phyloP scores from a whole-genome alignment of 208 protist genomes.

The Acanthamoeba healyi region DNA sequence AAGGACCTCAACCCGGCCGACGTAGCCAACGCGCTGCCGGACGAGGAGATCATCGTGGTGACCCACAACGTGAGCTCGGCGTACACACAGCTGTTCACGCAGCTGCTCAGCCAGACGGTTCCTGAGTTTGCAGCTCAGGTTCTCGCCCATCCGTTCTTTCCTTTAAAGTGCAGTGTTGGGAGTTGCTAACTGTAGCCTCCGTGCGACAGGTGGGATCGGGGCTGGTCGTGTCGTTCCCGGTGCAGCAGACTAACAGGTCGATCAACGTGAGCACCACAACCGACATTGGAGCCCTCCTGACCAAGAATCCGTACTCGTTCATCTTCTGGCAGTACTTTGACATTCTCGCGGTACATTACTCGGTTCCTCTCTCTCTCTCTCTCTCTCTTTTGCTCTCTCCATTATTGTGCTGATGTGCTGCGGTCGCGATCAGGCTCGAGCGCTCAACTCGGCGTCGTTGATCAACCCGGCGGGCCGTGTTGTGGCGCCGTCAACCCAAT shows the following conservation, averaged over 20 bases:
- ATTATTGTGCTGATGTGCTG: not conserved
- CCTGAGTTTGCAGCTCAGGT: not conserved
- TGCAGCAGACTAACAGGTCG: slow-evolving; percentile 3
- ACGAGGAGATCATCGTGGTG: not conserved
- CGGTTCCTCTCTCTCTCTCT: not conserved
- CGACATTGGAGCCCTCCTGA: not conserved
- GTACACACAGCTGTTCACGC: slow-evolving; percentile 30
- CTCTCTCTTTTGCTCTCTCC: not conserved
- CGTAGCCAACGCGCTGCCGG: not conserved
- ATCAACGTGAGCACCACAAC: not conserved
- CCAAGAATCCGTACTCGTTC: slow-evolving; percentile 8
- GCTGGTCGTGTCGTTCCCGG: not conserved
- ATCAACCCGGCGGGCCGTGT: not conserved
- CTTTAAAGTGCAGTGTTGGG: not conserved
- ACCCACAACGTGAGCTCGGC: not conserved
- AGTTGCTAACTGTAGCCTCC: too few relatives aligned
- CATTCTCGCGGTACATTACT: not conserved
- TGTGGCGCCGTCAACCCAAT: not conserved
- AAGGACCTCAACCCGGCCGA: slow-evolving; percentile 10
- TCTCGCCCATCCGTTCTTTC: not conserved
- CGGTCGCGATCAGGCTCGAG: not conserved
- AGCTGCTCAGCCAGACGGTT: not conserved
- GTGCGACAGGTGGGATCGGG: not conserved
- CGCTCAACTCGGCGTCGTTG: not conserved
- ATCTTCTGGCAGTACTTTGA: slow-evolving; percentile 51